Percentiles rank a stretch among this genome's conserved stretches.
Conservation (phyloP, 2,329 filamentous ascomycete genomes). For the Ophiostoma ips region DNA sequence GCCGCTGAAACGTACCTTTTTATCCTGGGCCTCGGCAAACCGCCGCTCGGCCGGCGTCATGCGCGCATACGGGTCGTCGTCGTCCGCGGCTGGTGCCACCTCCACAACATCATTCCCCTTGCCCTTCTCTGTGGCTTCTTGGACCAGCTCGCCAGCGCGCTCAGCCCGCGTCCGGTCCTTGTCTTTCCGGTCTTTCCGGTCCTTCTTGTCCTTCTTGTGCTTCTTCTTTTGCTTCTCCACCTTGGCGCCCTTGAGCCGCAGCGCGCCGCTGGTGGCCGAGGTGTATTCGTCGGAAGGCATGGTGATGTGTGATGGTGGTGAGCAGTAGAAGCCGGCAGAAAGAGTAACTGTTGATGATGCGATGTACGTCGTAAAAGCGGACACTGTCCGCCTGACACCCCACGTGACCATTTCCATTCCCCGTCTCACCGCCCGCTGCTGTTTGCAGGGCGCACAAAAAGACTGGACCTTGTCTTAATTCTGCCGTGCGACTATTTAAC, state of each 20-base stretch:
- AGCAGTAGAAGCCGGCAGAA: not conserved
- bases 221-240: constrained; percentile 48
- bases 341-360: not conserved
- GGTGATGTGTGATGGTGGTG: not conserved
- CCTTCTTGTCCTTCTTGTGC: constrained; percentile 5
- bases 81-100: not conserved
- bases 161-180: not conserved
- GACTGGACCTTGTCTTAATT: not conserved
- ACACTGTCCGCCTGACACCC: not conserved
- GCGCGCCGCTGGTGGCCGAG: constrained; percentile 51
- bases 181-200: not conserved
- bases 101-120: not conserved
- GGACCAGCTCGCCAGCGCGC: constrained; percentile 5
- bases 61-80: constrained; percentile 16
- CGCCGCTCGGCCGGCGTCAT: constrained; percentile 79
- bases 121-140: constrained; percentile 14
- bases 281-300: constrained; percentile 70
- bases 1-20: no score
- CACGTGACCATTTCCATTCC: not conserved
- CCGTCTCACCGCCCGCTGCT: not conserved
- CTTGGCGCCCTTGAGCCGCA: constrained; percentile 73
- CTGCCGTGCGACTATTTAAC: not conserved
- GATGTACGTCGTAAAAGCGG: not conserved
- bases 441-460: not conserved
- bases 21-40: constrained; percentile 68